Evolutionary conservation across 2,329 filamentous ascomycete genomes (phyloP).

Genomic region (Chrysosporium queenslandicum): DNA sequence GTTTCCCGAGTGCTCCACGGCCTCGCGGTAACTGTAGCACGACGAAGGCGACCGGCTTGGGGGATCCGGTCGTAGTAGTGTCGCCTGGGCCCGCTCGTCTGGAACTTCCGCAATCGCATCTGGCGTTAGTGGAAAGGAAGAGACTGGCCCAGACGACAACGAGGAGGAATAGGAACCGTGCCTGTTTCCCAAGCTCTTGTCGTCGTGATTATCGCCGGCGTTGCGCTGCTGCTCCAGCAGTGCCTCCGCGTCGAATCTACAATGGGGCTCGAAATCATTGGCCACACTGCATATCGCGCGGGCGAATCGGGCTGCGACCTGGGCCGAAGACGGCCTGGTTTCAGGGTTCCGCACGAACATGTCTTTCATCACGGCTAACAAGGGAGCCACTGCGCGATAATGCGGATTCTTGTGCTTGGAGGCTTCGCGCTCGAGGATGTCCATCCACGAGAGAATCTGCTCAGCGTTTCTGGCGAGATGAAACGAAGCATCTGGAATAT

Average conservation of each 20-base stretch:
- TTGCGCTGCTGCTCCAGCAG: background rate
- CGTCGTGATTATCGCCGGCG: background rate
- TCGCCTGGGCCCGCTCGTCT: background rate
- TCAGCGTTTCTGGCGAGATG: slow-evolving; percentile 44
- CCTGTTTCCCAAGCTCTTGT: background rate
- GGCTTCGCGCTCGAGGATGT: slow-evolving; percentile 40
- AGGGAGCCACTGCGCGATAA: slow-evolving; percentile 31
- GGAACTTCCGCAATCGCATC: background rate
- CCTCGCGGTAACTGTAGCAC: slow-evolving; percentile 9
- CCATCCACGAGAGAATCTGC: slow-evolving; percentile 49
- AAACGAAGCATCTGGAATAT: slow-evolving; percentile 48
- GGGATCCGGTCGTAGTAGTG: background rate
- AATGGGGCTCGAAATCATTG: slow-evolving; percentile 9
- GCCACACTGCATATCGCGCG: slow-evolving; percentile 18
- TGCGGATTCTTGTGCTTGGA: slow-evolving; percentile 33
- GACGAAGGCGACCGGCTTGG: slow-evolving; percentile 2
- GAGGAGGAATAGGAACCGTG: slow-evolving; percentile 5
- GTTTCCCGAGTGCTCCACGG: background rate
- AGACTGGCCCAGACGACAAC: slow-evolving; percentile 2
- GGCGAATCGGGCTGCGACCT: slow-evolving; percentile 24
- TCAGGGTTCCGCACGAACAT: slow-evolving; percentile 31
- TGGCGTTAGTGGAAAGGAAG: background rate
- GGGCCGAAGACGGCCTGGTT: slow-evolving; percentile 25
- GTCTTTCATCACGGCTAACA: slow-evolving; percentile 30
- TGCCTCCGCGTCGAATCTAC: slow-evolving; percentile 2